A percentile compares a stretch with the other conserved stretches of the same genome.
Conservation (phyloP, 2,329 filamentous ascomycete genomes). For the Colletotrichum sidae region DNA sequence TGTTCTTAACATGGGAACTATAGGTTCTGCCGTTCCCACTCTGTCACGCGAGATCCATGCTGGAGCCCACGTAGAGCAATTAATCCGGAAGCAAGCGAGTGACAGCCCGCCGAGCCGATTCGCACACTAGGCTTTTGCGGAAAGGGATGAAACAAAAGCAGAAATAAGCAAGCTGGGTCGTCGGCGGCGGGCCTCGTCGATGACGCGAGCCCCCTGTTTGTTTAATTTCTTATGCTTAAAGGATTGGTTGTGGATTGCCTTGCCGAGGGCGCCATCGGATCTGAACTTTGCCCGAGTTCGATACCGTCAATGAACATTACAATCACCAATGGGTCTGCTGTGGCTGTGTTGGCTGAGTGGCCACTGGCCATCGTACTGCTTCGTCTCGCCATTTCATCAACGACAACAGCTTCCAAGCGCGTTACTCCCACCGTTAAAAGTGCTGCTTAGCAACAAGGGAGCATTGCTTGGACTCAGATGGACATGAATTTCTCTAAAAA, state of each 20-base stretch:
- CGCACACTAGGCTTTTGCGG: slow-evolving; percentile 2
- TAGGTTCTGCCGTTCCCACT: slow-evolving; percentile 1
- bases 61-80: slow-evolving; percentile 27
- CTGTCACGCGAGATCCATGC: slow-evolving; percentile 2
- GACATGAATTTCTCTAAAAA: no score
- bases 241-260: background rate
- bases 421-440: no score
- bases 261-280: no score
- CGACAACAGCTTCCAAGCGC: no score
- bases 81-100: slow-evolving; percentile 28
- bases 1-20: slow-evolving; percentile 8
- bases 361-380: no score
- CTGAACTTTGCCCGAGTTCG: no score
- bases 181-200: background rate
- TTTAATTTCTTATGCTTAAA: slow-evolving; percentile 28
- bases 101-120: background rate
- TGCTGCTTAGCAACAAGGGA: no score
- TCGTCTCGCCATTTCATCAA: no score
- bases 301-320: no score
- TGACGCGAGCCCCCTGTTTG: slow-evolving; percentile 7
- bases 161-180: slow-evolving; percentile 12
- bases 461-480: no score
- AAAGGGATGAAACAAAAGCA: slow-evolving; percentile 29
- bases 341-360: no score
- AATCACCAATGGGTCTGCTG: no score